A percentile compares a stretch with the other conserved stretches of the same genome.
Conservation (phyloP, 2,329 filamentous ascomycete species). For the Venturia oleaginea region DNA sequence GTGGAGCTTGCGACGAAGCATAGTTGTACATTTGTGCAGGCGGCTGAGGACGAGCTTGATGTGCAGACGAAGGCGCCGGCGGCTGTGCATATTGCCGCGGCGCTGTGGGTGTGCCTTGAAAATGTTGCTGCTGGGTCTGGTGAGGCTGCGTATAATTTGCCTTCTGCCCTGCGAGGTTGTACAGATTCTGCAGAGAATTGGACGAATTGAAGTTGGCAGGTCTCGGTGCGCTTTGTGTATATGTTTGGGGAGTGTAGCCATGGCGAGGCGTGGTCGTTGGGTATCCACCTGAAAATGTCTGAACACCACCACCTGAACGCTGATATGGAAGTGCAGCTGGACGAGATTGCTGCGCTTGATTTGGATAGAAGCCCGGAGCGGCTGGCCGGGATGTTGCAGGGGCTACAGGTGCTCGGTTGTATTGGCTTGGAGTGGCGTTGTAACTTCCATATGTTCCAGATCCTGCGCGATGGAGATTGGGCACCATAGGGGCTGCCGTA, state of each 20-base stretch:
- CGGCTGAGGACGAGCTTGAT: not conserved
- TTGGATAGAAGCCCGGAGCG: conserved; percentile 4
- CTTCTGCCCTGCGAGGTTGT: conserved; percentile 9
- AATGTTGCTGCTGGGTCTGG: conserved; percentile 5
- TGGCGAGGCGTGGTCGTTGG: not conserved
- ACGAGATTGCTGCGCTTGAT: not conserved
- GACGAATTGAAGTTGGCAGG: not conserved
- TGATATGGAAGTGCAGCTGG: conserved; percentile 7
- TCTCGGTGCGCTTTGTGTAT: not conserved
- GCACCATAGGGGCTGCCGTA: conserved; percentile 20
- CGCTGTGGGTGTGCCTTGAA: conserved; percentile 1
- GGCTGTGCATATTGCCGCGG: not conserved
- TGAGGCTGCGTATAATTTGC: not conserved
- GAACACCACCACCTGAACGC: conserved; percentile 8
- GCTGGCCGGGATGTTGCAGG: not conserved
- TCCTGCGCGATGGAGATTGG: not conserved
- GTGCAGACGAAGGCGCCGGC: not conserved
- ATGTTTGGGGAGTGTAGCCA: not conserved
- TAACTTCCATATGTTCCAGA: conserved; percentile 4
- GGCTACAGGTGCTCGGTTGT: conserved; percentile 4
- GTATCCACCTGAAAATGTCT: conserved; percentile 9
- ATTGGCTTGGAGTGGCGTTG: conserved; percentile 10
- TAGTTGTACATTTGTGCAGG: conserved; percentile 9
- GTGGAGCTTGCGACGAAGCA: not conserved
- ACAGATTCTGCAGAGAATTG: not conserved